These are phyloP conservation scores for Bathelium albidoporum DNA, from an alignment of 495 filamentous ascomycete species.

Conservation along the genomic window DNA sequence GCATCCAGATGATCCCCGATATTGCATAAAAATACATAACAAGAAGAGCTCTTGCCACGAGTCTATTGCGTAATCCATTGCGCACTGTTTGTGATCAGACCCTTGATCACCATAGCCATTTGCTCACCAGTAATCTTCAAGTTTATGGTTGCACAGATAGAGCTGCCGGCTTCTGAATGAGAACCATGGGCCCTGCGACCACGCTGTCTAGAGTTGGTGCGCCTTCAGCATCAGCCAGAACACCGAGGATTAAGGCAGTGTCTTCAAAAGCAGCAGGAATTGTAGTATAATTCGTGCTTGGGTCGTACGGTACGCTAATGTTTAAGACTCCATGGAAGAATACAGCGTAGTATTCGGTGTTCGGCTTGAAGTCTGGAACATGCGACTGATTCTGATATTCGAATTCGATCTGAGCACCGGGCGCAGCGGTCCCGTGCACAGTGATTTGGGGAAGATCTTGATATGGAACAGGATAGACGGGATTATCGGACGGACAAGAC, in stretches of 20 bases:
- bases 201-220: constrained; percentile 40
- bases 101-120: too few species aligned
- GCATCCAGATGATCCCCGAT: too few species aligned
- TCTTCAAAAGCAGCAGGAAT: constrained; percentile 39
- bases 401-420: constrained; percentile 35
- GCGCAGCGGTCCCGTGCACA: constrained; percentile 34
- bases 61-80: too few species aligned
- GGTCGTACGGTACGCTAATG: constrained; percentile 38
- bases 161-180: constrained; percentile 31
- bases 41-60: too few species aligned
- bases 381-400: constrained; percentile 32
- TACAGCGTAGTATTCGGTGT: constrained; percentile 39
- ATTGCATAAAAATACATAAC: too few species aligned
- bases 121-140: too few species aligned
- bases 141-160: constrained; percentile 5
- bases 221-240: constrained; percentile 35
- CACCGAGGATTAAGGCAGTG: constrained; percentile 39
- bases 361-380: constrained; percentile 32
- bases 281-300: constrained; percentile 29
- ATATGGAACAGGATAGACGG: constrained; percentile 37
- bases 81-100: too few species aligned
- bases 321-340: constrained; percentile 41
- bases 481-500: constrained; percentile 41
- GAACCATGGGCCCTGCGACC: constrained; percentile 32
- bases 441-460: constrained; percentile 32